Evolutionary conservation across 805 yeast genomes (phyloP).

Genomic region (Schwanniomyces occidentalis): DNA sequence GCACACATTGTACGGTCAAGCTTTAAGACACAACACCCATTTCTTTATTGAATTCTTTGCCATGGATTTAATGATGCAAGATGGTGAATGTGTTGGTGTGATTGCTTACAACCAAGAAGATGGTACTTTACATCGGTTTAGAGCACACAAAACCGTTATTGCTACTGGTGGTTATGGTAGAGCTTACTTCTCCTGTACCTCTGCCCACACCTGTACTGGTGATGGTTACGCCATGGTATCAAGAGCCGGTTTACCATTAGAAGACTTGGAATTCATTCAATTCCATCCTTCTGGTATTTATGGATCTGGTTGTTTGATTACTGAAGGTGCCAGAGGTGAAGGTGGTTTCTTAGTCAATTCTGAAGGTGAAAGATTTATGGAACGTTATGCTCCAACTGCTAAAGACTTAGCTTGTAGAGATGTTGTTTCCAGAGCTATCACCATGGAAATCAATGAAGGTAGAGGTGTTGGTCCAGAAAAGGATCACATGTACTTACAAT

Average conservation of each 20-base stretch:
- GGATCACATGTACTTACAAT: constrained; percentile 94
- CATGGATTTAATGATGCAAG: constrained; percentile 87
- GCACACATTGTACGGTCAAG: constrained; percentile 95
- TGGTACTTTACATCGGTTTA: constrained; percentile 96
- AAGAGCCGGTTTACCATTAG: constrained; percentile 96
- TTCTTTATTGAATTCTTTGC: constrained; percentile 98
- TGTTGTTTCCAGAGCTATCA: constrained; percentile 96
- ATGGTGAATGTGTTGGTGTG: constrained; percentile 95
- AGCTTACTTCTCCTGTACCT: constrained; percentile 97
- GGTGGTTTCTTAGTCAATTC: constrained; percentile 96
- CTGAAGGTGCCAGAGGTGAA: constrained; percentile 99
- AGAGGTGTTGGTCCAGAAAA: constrained; percentile 97
- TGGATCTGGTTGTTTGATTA: constrained; percentile 97
- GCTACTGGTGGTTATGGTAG: constrained; percentile 99
- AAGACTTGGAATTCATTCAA: constrained; percentile 96
- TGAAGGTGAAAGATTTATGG: constrained; percentile 99
- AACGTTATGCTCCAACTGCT: constrained; percentile 98
- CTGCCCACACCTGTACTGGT: constrained; percentile 99
- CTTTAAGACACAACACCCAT: constrained; percentile 93
- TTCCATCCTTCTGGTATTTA: constrained; percentile 99
- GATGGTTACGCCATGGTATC: constrained; percentile 98
- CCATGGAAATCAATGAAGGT: constrained; percentile 97
- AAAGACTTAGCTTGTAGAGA: constrained; percentile 98
- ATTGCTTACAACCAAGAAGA: constrained; percentile 98
- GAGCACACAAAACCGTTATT: constrained; percentile 92